Evolutionary conservation across 257 asterid species (phyloP), one percentile per base, ranked within the genome.

Genomic region (Lithospermum erythrorhizon): DNA sequence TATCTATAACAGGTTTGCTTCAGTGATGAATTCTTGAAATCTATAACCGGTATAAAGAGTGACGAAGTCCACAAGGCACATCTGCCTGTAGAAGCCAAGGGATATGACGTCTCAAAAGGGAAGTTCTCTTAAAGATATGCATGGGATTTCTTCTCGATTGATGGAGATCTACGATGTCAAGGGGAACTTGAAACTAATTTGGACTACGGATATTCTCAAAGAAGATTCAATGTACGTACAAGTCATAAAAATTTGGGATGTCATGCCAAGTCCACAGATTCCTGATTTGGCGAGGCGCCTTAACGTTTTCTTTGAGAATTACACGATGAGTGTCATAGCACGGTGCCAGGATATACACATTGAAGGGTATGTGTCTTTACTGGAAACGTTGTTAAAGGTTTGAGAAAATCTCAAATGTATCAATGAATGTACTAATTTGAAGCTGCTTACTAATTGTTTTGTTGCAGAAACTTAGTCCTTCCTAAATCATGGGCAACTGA

Each of bases 361-460:
- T 5, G 62, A 58, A 58, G 62, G 62, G 62, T 58, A 58, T 54
- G 18, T 3, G 18, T 21, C 14, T 59, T 6, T 19, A 18, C 47
- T 20, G 24, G 62, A 80, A 86, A 76, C 84, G 61, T 56, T 67
- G 64, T 11, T 7, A 11, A 35, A 35, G 14, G 1, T 35, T 35
- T 8, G 45, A 35, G 45, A 35, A 35, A 35, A 9, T 35, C 45
- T 35, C 14, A 2, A 35, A 8, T 13, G 9, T 35, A 10, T 35
- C 0, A 35, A 35, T 35, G 14, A 8, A 35, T 35, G 14, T 27
- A 35, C 45, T 35, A 35, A 35, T 35, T 35, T 35, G 13, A 35
- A 35, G 45, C 45, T 35, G 45, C 14, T 11, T 41, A 41, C 49
- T 41, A 41, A 41, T 41, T 13, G 17, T 3, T 41, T 11, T 41